Conservation (phyloP, 2,329 filamentous ascomycete species). For the Verticillium longisporum region DNA sequence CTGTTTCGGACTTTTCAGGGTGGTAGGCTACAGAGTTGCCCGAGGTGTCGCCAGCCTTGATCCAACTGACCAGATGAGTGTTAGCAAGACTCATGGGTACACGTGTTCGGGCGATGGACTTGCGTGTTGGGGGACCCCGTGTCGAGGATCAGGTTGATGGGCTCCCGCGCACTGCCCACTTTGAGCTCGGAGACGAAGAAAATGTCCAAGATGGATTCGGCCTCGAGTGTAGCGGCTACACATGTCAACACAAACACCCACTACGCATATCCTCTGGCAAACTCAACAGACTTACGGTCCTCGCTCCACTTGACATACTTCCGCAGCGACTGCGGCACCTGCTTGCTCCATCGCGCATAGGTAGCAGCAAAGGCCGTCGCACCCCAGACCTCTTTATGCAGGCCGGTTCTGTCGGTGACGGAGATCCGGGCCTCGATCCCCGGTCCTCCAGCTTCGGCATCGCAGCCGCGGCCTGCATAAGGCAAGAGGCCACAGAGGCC, state of each 20-base stretch:
- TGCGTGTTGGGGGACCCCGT: constrained; percentile 6
- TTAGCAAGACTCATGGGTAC: neutral
- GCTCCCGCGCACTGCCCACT: neutral
- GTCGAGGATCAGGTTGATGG: constrained; percentile 7
- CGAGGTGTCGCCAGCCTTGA: constrained; percentile 28
- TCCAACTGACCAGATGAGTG: constrained; percentile 1
- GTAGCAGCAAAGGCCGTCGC: constrained; percentile 7
- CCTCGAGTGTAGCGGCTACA: neutral
- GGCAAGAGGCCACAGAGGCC: neutral
- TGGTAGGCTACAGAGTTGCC: constrained; percentile 37
- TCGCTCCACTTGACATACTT: neutral
- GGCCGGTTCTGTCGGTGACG: neutral
- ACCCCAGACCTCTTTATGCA: neutral
- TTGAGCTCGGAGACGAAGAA: neutral
- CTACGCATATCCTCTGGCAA: neutral
- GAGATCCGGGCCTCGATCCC: neutral
- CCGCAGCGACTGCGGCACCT: constrained; percentile 5
- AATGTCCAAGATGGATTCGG: neutral
- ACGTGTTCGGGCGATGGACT: neutral
- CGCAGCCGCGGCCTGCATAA: neutral
- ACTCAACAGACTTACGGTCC: neutral
- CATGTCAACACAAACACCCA: neutral
- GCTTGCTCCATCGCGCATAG: constrained; percentile 6
- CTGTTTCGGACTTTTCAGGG: constrained; percentile 37
- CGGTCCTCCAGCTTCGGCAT: neutral